Conservation (phyloP, 2,329 filamentous ascomycete genomes). For the Pseudonectria buxi region DNA sequence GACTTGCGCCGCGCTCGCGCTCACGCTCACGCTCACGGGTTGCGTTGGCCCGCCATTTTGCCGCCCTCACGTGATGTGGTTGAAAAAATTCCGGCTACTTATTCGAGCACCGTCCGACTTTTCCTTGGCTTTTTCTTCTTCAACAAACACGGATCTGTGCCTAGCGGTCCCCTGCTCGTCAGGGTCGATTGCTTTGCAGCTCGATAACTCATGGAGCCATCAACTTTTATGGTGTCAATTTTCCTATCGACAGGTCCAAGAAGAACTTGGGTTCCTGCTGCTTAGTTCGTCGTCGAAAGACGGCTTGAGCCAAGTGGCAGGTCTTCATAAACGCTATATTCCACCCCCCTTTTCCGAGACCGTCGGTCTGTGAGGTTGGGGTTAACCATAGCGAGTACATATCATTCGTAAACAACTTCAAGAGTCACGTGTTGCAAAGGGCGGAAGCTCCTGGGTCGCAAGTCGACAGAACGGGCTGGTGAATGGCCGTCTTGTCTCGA, state of each 20-base stretch:
- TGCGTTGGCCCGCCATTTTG: not conserved
- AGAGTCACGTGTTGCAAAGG: no score
- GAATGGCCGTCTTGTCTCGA: no score
- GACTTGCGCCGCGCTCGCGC: slow-evolving; percentile 2
- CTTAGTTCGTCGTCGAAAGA: slow-evolving; percentile 60
- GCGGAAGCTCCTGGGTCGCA: no score
- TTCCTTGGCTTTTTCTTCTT: slow-evolving; percentile 28
- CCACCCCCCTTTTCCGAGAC: slow-evolving; percentile 82
- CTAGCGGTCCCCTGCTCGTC: slow-evolving; percentile 64
- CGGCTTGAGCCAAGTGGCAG: slow-evolving; percentile 57
- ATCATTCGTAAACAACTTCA: slow-evolving; percentile 1
- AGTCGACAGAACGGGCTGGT: no score
- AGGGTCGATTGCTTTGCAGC: slow-evolving; percentile 76
- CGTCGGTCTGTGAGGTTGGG: slow-evolving; percentile 85
- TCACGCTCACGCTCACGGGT: no score
- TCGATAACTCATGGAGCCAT: slow-evolving; percentile 84
- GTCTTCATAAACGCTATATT: slow-evolving; percentile 69
- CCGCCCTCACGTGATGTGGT: slow-evolving; percentile 9
- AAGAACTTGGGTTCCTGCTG: slow-evolving; percentile 58
- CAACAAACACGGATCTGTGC: slow-evolving; percentile 73
- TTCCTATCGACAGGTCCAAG: slow-evolving; percentile 95
- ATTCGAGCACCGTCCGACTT: slow-evolving; percentile 27
- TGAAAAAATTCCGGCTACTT: slow-evolving; percentile 9
- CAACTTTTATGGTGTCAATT: slow-evolving; percentile 69
- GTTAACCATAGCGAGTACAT: slow-evolving; percentile 83